phyloP scores from a whole-genome alignment of 1,139 yeast species.

The Suhomyces taliae region DNA sequence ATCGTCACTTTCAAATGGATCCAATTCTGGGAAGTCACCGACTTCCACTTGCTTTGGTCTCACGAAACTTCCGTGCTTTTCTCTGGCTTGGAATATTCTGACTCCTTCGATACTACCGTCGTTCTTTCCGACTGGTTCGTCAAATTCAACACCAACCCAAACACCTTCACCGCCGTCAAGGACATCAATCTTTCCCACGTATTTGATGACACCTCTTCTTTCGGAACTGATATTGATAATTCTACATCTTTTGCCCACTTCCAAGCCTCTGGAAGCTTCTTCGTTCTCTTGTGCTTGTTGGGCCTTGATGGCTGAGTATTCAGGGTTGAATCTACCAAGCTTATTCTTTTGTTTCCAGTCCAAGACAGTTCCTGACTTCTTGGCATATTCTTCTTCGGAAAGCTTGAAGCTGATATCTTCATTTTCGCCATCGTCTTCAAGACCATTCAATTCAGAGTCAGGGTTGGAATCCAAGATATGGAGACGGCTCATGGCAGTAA shows the following conservation, averaged over 20 bases:
- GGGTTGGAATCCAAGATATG: slow-evolving; percentile 57
- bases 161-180: slow-evolving; percentile 45
- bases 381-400: slow-evolving; percentile 67
- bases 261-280: slow-evolving; percentile 22
- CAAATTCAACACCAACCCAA: slow-evolving; percentile 54
- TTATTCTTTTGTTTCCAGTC: slow-evolving; percentile 70
- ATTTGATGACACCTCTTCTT: slow-evolving; percentile 68
- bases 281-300: slow-evolving; percentile 24
- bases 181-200: slow-evolving; percentile 63
- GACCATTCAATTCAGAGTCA: slow-evolving; percentile 44
- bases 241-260: slow-evolving; percentile 43
- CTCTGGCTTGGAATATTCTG: slow-evolving; percentile 34
- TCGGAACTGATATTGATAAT: slow-evolving; percentile 47
- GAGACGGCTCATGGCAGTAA: slow-evolving; percentile 44
- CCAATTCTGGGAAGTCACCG: slow-evolving; percentile 53
- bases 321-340: slow-evolving; percentile 73
- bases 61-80: slow-evolving; percentile 52
- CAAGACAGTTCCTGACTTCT: slow-evolving; percentile 61
- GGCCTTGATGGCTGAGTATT: slow-evolving; percentile 30
- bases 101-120: slow-evolving; percentile 40
- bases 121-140: slow-evolving; percentile 51
- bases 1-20: slow-evolving; percentile 42
- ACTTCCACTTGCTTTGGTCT: slow-evolving; percentile 50
- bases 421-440: slow-evolving; percentile 39
- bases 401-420: slow-evolving; percentile 49